A percentile compares a stretch with the other conserved stretches of the same genome.
Evolutionary conservation across 441 rosid genomes (phyloP).

Genomic region (Hypseocharis bilobata): DNA sequence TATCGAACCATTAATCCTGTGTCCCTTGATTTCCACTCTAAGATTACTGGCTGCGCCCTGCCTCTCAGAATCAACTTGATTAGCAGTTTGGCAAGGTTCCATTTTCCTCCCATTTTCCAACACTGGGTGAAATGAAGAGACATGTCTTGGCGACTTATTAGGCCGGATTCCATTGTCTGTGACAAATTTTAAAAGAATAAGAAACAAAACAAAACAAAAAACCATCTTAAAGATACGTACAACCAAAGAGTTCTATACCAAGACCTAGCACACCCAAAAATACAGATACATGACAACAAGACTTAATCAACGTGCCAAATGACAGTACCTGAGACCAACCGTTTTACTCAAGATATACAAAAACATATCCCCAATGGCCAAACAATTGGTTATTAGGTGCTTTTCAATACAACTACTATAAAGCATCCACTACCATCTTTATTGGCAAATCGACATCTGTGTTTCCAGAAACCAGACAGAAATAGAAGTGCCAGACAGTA

Average conservation of each 20-base stretch:
- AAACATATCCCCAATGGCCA: slow-evolving; percentile 27
- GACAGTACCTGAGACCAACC: not conserved
- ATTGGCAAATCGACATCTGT: slow-evolving; percentile 3
- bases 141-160: slow-evolving; percentile 32
- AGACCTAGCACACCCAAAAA: not conserved
- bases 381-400: slow-evolving; percentile 16
- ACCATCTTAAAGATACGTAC: not conserved
- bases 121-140: slow-evolving; percentile 24
- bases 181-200: slow-evolving; percentile 28
- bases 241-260: slow-evolving; percentile 12
- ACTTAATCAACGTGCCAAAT: not conserved
- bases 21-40: slow-evolving; percentile 36
- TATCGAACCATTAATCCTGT: slow-evolving; percentile 36
- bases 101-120: slow-evolving; percentile 43
- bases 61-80: slow-evolving; percentile 25
- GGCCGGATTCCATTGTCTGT: slow-evolving; percentile 46
- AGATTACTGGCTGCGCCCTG: slow-evolving; percentile 24
- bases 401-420: slow-evolving; percentile 18
- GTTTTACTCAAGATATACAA: slow-evolving; percentile 17
- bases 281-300: not conserved
- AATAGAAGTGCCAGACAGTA: slow-evolving; percentile 14
- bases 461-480: slow-evolving; percentile 19
- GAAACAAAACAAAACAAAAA: slow-evolving; percentile 16
- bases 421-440: slow-evolving; percentile 14
- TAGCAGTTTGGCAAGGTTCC: slow-evolving; percentile 29